Evolutionary conservation across 805 yeast genomes (phyloP).

Genomic region (Yamadazyma laniorum): DNA sequence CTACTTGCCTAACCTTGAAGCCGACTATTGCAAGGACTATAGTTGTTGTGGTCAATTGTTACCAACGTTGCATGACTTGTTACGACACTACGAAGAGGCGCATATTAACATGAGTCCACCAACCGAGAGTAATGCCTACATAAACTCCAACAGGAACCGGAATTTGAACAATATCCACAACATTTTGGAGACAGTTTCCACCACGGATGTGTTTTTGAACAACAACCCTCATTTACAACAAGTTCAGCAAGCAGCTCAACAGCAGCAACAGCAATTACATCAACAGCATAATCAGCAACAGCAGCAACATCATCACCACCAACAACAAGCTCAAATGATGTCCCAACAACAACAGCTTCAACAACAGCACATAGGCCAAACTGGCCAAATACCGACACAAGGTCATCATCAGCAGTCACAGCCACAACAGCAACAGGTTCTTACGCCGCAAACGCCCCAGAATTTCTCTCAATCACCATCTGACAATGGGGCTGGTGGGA

Average conservation of each 20-base stretch:
- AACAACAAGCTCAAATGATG: slow-evolving; percentile 9
- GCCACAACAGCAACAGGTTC: slow-evolving; percentile 12
- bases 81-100: slow-evolving; percentile 94
- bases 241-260: slow-evolving; percentile 17
- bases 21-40: slow-evolving; percentile 94
- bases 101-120: slow-evolving; percentile 69
- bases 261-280: slow-evolving; percentile 10
- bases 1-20: slow-evolving; percentile 89
- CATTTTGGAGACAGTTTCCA: slow-evolving; percentile 82
- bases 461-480: slow-evolving; percentile 18
- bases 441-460: slow-evolving; percentile 17
- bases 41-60: slow-evolving; percentile 91
- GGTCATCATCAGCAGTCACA: slow-evolving; percentile 14
- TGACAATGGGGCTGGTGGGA: slow-evolving; percentile 13
- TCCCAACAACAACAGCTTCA: slow-evolving; percentile 14
- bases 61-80: slow-evolving; percentile 89
- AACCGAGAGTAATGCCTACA: slow-evolving; percentile 29
- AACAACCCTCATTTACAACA: slow-evolving; percentile 23
- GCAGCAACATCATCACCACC: slow-evolving; percentile 2
- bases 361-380: slow-evolving; percentile 10
- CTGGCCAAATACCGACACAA: slow-evolving; percentile 14
- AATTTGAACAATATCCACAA: slow-evolving; percentile 49
- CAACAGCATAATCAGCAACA: slow-evolving; percentile 13
- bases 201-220: slow-evolving; percentile 84
- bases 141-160: slow-evolving; percentile 30